Conservation (phyloP, 805 yeast genomes). For the Metschnikowia kunwiensis region DNA sequence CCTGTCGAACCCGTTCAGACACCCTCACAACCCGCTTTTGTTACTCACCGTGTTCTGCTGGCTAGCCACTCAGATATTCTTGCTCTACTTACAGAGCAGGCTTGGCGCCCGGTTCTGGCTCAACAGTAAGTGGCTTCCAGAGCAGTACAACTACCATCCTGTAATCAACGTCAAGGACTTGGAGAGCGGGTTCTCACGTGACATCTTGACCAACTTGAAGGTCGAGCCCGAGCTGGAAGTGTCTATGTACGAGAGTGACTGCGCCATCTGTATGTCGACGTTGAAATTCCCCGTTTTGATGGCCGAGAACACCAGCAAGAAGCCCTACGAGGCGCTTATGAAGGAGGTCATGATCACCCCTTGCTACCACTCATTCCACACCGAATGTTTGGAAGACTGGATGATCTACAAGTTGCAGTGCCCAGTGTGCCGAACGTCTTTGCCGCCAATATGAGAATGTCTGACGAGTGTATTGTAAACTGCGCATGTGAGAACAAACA, state of each 20-base stretch:
- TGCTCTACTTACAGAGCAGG: slow-evolving; percentile 60
- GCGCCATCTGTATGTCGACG: slow-evolving; percentile 80
- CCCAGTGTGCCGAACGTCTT: slow-evolving; percentile 82
- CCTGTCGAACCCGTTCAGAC: slow-evolving; percentile 62
- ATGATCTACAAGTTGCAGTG: slow-evolving; percentile 91
- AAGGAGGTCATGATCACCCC: slow-evolving; percentile 80
- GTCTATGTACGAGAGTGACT: slow-evolving; percentile 54
- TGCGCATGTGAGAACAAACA: not conserved
- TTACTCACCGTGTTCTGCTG: slow-evolving; percentile 49
- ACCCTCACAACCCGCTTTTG: slow-evolving; percentile 56
- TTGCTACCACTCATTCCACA: slow-evolving; percentile 85
- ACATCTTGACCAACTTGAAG: slow-evolving; percentile 39
- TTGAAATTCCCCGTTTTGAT: slow-evolving; percentile 15
- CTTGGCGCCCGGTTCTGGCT: slow-evolving; percentile 83
- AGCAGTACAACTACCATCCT: slow-evolving; percentile 82
- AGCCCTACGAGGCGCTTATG: slow-evolving; percentile 13
- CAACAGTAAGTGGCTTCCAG: slow-evolving; percentile 71
- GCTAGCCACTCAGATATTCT: slow-evolving; percentile 55
- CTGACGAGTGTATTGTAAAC: too few relatives aligned
- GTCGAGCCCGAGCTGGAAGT: slow-evolving; percentile 27
- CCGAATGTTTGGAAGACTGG: slow-evolving; percentile 88
- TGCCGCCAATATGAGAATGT: slow-evolving; percentile 63
- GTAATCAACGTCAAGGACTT: slow-evolving; percentile 55
- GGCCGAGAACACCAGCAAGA: slow-evolving; percentile 7
- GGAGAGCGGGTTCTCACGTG: slow-evolving; percentile 54